These are phyloP conservation scores for Apiospora arundinis DNA, from an alignment of 2,329 filamentous ascomycete genomes.

Conservation along the genomic window DNA sequence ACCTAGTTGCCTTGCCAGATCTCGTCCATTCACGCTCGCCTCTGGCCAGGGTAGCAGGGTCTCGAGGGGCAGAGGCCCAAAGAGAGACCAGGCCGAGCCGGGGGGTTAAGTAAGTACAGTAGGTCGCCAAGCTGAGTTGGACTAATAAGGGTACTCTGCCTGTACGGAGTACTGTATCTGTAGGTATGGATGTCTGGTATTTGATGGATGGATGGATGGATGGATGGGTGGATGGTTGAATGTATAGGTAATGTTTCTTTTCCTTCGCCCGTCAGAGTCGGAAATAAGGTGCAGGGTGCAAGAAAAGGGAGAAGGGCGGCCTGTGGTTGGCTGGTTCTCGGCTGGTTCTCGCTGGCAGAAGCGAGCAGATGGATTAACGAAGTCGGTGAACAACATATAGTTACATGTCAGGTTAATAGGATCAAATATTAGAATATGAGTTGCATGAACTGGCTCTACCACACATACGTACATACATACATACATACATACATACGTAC, in stretches of 20 bases:
- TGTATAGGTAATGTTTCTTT: slow-evolving; percentile 10
- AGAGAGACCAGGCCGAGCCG: slow-evolving; percentile 8
- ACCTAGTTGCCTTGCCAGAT: slow-evolving; percentile 39
- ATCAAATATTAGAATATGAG: slow-evolving; percentile 39
- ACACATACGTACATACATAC: neutral
- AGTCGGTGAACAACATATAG: slow-evolving; percentile 50
- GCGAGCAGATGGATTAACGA: slow-evolving; percentile 38
- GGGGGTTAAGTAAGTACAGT: slow-evolving; percentile 33
- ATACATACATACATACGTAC: neutral
- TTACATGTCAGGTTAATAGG: slow-evolving; percentile 10
- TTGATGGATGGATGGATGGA: slow-evolving; percentile 30
- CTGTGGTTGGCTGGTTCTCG: slow-evolving; percentile 1
- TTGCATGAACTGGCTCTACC: slow-evolving; percentile 49
- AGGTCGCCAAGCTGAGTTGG: neutral
- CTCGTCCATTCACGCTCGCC: slow-evolving; percentile 31
- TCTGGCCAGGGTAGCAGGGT: slow-evolving; percentile 6
- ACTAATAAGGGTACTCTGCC: slow-evolving; percentile 32
- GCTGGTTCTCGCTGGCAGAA: neutral
- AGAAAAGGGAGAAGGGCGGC: slow-evolving; percentile 24
- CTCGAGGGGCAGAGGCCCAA: slow-evolving; percentile 16
- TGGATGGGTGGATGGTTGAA: slow-evolving; percentile 18
- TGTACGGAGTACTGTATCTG: slow-evolving; percentile 31
- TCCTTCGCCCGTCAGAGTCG: slow-evolving; percentile 10
- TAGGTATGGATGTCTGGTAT: slow-evolving; percentile 32
- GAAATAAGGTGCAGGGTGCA: slow-evolving; percentile 2